Percentiles rank a stretch among this genome's conserved stretches.
phyloP scores from a whole-genome alignment of 1,139 yeast genomes.

The Saccharomycopsis crataegensis region DNA sequence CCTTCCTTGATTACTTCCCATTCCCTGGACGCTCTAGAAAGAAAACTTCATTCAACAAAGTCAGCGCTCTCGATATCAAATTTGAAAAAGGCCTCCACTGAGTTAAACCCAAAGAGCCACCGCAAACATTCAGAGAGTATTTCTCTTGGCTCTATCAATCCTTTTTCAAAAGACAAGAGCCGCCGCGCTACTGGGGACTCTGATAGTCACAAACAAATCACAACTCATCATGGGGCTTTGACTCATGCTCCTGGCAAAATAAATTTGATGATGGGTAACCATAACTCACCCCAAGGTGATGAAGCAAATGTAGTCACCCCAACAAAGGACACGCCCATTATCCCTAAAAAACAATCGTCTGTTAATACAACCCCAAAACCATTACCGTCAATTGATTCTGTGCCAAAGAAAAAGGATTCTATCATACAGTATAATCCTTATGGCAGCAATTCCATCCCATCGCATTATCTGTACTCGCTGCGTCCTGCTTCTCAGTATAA shows the following conservation, averaged over 20 bases:
- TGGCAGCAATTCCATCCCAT: conserved; percentile 3
- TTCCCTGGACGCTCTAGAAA: too few relatives aligned
- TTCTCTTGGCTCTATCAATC: conserved; percentile 1
- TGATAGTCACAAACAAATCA: neutral
- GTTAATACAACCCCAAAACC: conserved; percentile 3
- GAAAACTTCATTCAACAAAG: too few relatives aligned
- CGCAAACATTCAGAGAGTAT: conserved; percentile 4
- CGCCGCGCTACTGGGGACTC: neutral
- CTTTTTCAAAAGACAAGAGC: neutral
- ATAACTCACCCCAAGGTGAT: too few relatives aligned
- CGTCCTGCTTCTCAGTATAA: neutral
- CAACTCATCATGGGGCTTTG: conserved; percentile 5
- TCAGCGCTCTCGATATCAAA: too few relatives aligned
- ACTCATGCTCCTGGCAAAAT: conserved; percentile 12
- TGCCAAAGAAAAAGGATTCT: conserved; percentile 1
- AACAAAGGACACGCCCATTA: neutral
- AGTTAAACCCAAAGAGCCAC: neutral
- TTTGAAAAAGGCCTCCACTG: too few relatives aligned
- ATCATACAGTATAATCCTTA: conserved; percentile 11
- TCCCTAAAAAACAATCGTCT: neutral
- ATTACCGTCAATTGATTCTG: conserved; percentile 14
- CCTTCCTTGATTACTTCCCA: too few relatives aligned
- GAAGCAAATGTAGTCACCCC: neutral
- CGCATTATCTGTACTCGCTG: neutral
- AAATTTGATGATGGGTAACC: neutral